A percentile compares a stretch with the other conserved stretches of the same genome.
These are phyloP conservation scores for Linum tenue DNA, from an alignment of 345 rosid species.

Conservation along the genomic window DNA sequence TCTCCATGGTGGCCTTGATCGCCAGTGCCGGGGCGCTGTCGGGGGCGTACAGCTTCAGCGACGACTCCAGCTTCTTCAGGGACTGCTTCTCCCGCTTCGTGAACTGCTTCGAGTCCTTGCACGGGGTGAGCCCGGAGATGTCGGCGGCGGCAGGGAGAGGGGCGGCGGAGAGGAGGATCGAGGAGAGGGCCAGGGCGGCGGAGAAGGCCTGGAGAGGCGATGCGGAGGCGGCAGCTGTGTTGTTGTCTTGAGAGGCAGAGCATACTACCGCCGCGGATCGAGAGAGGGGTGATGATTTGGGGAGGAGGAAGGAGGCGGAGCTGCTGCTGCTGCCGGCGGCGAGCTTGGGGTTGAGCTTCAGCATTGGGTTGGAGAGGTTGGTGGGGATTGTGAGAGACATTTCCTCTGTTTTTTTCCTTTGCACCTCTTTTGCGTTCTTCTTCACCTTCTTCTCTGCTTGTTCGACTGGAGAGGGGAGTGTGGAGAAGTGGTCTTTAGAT, in stretches of 20 bases:
- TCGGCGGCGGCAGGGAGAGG: constrained; percentile 89
- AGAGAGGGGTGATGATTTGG: constrained; percentile 17
- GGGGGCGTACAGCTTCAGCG: constrained; percentile 90
- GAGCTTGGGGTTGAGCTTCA: constrained; percentile 44
- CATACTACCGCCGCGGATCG: constrained; percentile 34
- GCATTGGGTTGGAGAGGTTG: constrained; percentile 58
- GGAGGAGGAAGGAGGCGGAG: neutral
- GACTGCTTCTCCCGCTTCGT: constrained; percentile 86
- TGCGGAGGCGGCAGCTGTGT: constrained; percentile 8
- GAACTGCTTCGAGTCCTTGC: constrained; percentile 91
- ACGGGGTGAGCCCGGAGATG: constrained; percentile 82
- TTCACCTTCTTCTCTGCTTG: neutral
- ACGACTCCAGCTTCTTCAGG: constrained; percentile 67
- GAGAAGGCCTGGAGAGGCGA: constrained; percentile 69
- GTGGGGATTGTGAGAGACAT: constrained; percentile 87
- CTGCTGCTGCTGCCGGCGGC: constrained; percentile 15
- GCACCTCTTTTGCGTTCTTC: constrained; percentile 25
- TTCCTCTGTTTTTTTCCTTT: neutral
- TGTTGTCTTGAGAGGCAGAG: constrained; percentile 23
- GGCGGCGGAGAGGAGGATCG: constrained; percentile 65
- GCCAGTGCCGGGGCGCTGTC: constrained; percentile 94
- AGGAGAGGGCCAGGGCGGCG: constrained; percentile 77
- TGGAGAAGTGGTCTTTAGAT: constrained; percentile 33
- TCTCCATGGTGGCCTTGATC: constrained; percentile 82
- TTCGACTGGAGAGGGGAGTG: constrained; percentile 28